A percentile compares a stretch with the other conserved stretches of the same genome.
These are phyloP conservation scores for Cryptosporidium ryanae DNA, from an alignment of 169 alveolate genomes.

Conservation along the genomic window DNA sequence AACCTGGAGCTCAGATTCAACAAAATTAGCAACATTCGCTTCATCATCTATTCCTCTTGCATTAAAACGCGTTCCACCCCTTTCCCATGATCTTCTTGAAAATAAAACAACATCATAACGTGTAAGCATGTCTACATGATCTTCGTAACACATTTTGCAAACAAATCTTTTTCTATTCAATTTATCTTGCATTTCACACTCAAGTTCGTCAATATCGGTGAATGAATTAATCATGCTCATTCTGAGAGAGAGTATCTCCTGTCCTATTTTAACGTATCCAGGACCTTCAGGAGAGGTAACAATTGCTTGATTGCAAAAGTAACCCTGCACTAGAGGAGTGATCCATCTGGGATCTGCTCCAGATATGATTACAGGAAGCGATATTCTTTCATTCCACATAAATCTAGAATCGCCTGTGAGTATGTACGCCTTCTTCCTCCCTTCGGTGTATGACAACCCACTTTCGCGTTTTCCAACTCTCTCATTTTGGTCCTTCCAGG, in stretches of 20 bases:
- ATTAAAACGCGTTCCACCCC: conserved; percentile 94
- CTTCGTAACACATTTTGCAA: conserved; percentile 59
- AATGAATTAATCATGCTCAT: conserved; percentile 50
- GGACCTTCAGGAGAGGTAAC: conserved; percentile 70
- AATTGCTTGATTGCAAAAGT: conserved; percentile 70
- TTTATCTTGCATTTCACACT: conserved; percentile 19
- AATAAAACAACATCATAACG: conserved; percentile 79
- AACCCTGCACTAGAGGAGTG: conserved; percentile 85
- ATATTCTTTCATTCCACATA: conserved; percentile 60
- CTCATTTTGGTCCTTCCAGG: conserved; percentile 25
- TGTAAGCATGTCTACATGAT: conserved; percentile 43
- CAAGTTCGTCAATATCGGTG: conserved; percentile 24
- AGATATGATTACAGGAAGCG: conserved; percentile 36
- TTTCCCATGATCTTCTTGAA: conserved; percentile 89
- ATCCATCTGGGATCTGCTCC: conserved; percentile 81
- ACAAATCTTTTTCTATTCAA: background rate
- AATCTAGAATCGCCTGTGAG: conserved; percentile 54
- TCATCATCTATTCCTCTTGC: conserved; percentile 96
- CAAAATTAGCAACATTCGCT: conserved; percentile 96
- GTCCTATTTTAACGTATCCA: conserved; percentile 46
- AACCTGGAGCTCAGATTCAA: conserved; percentile 93
- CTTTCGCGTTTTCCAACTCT: conserved; percentile 21
- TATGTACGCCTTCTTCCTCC: conserved; percentile 35
- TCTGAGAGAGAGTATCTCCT: conserved; percentile 27
- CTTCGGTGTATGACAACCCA: background rate